Base-by-base conservation (phyloP, 331 rosid genomes). In the Rosa hybrid region DNA sequence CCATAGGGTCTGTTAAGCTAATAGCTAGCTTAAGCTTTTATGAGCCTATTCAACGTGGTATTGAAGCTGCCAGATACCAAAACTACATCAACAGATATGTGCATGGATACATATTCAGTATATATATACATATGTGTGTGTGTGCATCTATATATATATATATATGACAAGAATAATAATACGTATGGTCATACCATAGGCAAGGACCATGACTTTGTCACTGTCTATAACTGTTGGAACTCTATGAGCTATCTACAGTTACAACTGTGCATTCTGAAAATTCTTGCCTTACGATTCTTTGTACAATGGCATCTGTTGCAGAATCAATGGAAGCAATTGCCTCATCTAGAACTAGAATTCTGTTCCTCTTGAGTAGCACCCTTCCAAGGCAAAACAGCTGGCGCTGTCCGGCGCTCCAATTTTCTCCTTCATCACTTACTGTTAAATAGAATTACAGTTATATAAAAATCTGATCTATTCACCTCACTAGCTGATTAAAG, bases 391-490 rank as follows among this genome's bases (percentile, higher is more conserved):
- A 92, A 73, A 94, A 91, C 5, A 94, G 87, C 75, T 94, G 98
- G 6, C 97, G 81, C 6, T 94, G 97, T 80, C 97, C 98, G 16
- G 86, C 86, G 51, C 95, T 94, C 97, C 97, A 94, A 64, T 94
- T 92, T 74, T 87, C 95, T 57, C 97, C 97, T 84, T 92, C 97
- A 81, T 92, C 94, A 77, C 89, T 91, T 82, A 94, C 97, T 92
- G 89, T 64, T 23, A 6, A 53, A 63, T 27, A 27, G 30, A 27
- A 1, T 27, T 34, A 34, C 38, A 34, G 38, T 34, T 34, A 34
- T 34, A 34, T 34, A 34, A 34, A 34, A 34, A 3, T 34, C 38
- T 34, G 38, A 34, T 34, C 38, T 34, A 34, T 34, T 34, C 38
- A 34, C 38, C 38, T 34, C 38, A 34, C 38, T 34, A 0, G 38